Base-by-base conservation (phyloP, 495 filamentous ascomycete species). In the Hypoxylon perforatum region DNA sequence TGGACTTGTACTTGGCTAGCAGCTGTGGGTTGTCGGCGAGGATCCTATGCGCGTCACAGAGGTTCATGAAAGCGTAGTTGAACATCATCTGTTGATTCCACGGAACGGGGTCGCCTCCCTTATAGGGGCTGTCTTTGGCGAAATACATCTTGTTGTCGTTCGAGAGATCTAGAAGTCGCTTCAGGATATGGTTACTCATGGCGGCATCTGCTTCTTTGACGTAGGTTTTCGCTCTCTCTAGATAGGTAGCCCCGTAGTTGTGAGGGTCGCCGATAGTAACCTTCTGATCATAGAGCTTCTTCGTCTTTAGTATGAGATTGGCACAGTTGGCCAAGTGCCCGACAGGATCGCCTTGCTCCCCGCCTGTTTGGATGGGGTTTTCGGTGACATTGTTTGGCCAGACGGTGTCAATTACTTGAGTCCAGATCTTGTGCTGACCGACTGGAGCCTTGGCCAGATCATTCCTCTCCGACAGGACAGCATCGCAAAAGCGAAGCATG, bases 51-150 rank as follows among this genome's bases (percentile, higher is more conserved):
- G 65, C 60, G 48, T 46, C 42, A 42, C 39, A 46, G 2, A 69
- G 66, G 23, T 60, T 69, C 39, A 63, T 25, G 49, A 69, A 65
- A 22, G 55, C 65, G 48, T 69, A 65, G 48, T 69, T 69, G 35
- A 69, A 69, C 66, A 69, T 69, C 66, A 69, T 69, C 55, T 65
- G 66, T 15, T 69, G 61, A 23, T 69, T 69, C 66, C 61, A 69
- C 10, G 66, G 61, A 10, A 69, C 66, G n/a, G 66, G 21, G 10
- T 69, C 57, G 0, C 60, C 61, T 25, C 54, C 41, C 65, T 53
- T 69, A 15, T 69, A 69, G 18, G 61, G 61, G 5, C 36, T 12
- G 30, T 69, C 65, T 19, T 63, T 63, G 11, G 66, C 66, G 28
- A 69, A 69, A 47, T 69, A 65, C 61, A 69, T 69, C 49, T 61